These are phyloP conservation scores for Gonium pectorale DNA, from an alignment of 139 green algal genomes.

Conservation along the genomic window DNA sequence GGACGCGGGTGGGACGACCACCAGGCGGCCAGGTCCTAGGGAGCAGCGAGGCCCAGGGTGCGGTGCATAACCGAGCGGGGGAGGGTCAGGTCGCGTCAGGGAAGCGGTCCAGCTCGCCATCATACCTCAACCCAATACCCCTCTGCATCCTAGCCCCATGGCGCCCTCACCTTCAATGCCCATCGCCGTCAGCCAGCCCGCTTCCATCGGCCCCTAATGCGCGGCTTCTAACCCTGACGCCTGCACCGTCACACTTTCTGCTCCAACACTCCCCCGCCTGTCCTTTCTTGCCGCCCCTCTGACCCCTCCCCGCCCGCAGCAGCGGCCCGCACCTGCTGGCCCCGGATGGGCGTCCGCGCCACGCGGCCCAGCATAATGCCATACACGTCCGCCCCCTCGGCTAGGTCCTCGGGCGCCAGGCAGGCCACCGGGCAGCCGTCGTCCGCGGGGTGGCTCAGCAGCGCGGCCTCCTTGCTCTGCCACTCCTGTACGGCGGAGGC, in stretches of 20 bases:
- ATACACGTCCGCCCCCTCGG: slow-evolving; percentile 43
- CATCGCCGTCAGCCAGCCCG: too few species aligned
- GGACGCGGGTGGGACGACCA: slow-evolving; percentile 32
- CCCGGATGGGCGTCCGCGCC: background rate
- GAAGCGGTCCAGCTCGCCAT: too few species aligned
- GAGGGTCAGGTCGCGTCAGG: too few species aligned
- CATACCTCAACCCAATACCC: background rate
- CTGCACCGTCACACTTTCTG: too few species aligned
- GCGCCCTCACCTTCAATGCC: too few species aligned
- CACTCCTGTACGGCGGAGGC: slow-evolving; percentile 23
- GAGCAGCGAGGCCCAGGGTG: background rate
- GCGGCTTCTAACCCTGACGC: too few species aligned
- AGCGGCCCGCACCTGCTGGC: background rate
- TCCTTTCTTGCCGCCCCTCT: too few species aligned
- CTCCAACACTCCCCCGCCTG: too few species aligned
- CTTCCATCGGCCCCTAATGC: too few species aligned
- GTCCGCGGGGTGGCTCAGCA: slow-evolving; percentile 46
- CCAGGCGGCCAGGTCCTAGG: slow-evolving; percentile 9
- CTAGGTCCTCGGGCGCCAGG: slow-evolving; percentile 7
- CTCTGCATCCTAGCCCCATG: background rate
- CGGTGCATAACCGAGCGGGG: too few species aligned
- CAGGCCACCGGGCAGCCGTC: slow-evolving; percentile 31
- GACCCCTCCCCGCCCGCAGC: too few species aligned
- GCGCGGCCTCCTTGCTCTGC: slow-evolving; percentile 16
- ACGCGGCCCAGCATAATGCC: slow-evolving; percentile 27